Evolutionary conservation across 768 basidiomycete species (phyloP), one percentile per base, ranked within the genome.

Genomic region (Suillus subaureus): DNA sequence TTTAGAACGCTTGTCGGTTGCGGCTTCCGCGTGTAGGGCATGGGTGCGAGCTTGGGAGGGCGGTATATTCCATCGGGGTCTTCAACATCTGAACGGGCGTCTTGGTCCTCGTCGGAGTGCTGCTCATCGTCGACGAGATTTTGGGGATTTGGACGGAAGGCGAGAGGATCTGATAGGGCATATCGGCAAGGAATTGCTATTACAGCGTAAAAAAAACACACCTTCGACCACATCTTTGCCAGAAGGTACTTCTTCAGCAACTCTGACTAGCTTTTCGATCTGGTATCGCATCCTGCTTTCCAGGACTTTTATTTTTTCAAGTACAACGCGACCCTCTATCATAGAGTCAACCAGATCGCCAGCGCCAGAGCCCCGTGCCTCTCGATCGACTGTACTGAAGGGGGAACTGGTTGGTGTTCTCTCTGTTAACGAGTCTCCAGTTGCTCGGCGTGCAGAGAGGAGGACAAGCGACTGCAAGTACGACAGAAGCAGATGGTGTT

Each of bases 261-360:
- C 77, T 66, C 87, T 85, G 33, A 96, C 86, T 21, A 99, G 86
- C 75, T 99, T 98, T 70, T 98, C 95, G 71, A 99, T 94, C 75
- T 99, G 97, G 76, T 99, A 98, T 57, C 85, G 87, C 85, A 99
- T 91, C 72, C 92, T 89, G 62, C 83, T 82, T 77, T 99, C 96
- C 28, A 99, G 83, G 0, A 87, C 83, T 66, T 90, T 90, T 57
- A 91, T 83, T 79, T 97, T 98, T 74, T 99, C 97, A 54, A 99
- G 84, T 11, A 94, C 87, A 52, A 96, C 80, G 15, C 95, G 87
- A 23, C 85, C 84, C 72, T 97, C 88, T 39, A 96, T 83, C 81
- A 94, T 85, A 1, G 87, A 85, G 70, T 93, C 91, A 8, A 95
- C 89, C 7, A 93, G 71, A 75, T 96, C 93, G 3, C 93, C 93